These are phyloP conservation scores for Colletotrichum sidae DNA, from an alignment of 2,329 filamentous ascomycete species.

Conservation along the genomic window DNA sequence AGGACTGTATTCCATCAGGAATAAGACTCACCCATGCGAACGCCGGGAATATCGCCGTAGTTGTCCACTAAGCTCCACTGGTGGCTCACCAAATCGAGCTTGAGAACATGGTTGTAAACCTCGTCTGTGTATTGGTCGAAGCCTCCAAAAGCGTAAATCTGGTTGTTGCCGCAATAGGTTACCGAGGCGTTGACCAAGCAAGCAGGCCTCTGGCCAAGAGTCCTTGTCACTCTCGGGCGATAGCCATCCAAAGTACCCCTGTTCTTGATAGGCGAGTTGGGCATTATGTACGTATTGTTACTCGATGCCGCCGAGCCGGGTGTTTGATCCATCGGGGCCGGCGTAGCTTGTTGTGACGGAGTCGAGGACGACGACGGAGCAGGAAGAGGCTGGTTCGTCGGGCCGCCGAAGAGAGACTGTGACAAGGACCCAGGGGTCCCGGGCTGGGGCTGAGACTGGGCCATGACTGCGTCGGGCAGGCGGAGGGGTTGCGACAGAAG, in stretches of 20 bases:
- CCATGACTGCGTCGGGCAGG: conserved; percentile 47
- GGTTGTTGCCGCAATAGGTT: conserved; percentile 97
- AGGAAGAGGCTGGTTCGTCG: conserved; percentile 42
- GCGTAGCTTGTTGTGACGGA: conserved; percentile 39
- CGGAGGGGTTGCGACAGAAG: not conserved
- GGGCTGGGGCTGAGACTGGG: conserved; percentile 47
- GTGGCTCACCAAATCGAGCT: conserved; percentile 85
- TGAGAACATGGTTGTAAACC: conserved; percentile 97
- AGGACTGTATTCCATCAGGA: conserved; percentile 9
- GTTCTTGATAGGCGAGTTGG: conserved; percentile 81
- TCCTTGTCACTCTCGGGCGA: conserved; percentile 84
- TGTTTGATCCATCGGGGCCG: conserved; percentile 51
- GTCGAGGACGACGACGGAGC: conserved; percentile 46
- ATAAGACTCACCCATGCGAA: conserved; percentile 85
- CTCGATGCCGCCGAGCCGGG: conserved; percentile 65
- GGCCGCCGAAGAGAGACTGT: conserved; percentile 61
- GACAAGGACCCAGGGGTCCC: conserved; percentile 56
- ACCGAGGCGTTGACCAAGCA: conserved; percentile 98
- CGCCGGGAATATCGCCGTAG: conserved; percentile 96
- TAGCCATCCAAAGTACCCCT: conserved; percentile 78
- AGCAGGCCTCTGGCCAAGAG: conserved; percentile 84
- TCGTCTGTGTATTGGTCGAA: conserved; percentile 99
- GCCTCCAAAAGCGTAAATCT: conserved; percentile 97
- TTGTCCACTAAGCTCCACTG: conserved; percentile 98
- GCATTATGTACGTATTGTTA: conserved; percentile 90